Evolutionary conservation across 306 rosid genomes (phyloP), one percentile per base, ranked within the genome.

Genomic region (Pterocarpus macrocarpus): DNA sequence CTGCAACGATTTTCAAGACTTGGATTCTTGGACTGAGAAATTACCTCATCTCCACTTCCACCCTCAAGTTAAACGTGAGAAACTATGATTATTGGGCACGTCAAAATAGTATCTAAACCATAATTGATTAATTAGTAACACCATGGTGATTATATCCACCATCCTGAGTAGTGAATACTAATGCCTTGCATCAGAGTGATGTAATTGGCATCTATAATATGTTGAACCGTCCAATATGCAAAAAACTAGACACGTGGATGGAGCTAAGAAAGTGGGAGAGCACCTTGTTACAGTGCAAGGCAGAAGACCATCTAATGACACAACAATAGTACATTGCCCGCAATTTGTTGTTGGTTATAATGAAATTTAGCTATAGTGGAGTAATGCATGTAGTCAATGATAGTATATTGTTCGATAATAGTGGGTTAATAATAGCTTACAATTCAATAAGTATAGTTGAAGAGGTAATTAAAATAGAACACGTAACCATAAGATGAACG

Each of bases 141-240:
- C 63, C 28, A 15, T 82, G 41, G 44, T 56, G 17, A 32, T 69
- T 3, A 14, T 14, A 52, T 44, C 70, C 50, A 70, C 43, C 32
- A 47, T 47, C 4, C 14, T 5, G 68, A 36, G 58, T 33, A 43
- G 59, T 75, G 22, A 39, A 76, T 15, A 65, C 8, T 64, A 45
- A 32, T 45, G 67, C 4, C 41, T 73, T 59, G 77, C 77, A 73
- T 79, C 84, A 79, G 55, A 58, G 38, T 79, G 81, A 79, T 65
- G 80, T 39, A 73, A 79, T 66, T 79, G 38, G 59, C 76, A 39
- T 77, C 22, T 58, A 12, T 71, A 8, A 10, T 64, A 4, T 64
- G 16, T 34, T 68, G 65, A 68, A 17, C 62, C 7, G 28, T 58
- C 45, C 57, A 15, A 45, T 28, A 30, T 15, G 67, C 53, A 71